Conservation (phyloP, 176 grass and related monocot genomes). For the Ensete glaucum region DNA sequence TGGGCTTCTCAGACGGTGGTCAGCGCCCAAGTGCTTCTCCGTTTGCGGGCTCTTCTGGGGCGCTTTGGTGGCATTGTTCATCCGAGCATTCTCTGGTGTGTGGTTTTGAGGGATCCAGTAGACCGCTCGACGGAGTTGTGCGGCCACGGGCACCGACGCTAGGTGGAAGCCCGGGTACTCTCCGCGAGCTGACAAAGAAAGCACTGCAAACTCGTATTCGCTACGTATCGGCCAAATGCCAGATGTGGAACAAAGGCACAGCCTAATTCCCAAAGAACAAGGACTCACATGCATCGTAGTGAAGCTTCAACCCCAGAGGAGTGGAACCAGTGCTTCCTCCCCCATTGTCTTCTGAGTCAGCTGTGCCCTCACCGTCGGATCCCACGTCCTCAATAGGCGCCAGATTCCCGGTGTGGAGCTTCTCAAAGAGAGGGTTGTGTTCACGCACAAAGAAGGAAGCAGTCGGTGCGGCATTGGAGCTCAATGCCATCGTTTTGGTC, state of each 20-base stretch:
- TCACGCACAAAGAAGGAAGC: conserved; percentile 11
- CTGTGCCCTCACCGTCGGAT: conserved; percentile 8
- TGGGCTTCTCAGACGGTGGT: not conserved
- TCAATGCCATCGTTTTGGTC: not conserved
- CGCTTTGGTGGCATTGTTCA: not conserved
- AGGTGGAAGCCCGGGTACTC: not conserved
- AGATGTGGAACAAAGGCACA: too few relatives aligned
- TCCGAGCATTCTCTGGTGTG: not conserved
- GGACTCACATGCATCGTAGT: not conserved
- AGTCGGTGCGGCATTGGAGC: not conserved
- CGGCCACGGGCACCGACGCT: not conserved
- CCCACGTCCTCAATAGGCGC: conserved; percentile 17
- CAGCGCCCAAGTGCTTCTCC: not conserved
- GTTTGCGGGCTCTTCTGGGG: conserved; percentile 6
- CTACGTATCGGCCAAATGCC: not conserved
- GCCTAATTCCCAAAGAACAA: too few relatives aligned
- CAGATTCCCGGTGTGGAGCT: not conserved
- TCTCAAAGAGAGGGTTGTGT: conserved; percentile 19
- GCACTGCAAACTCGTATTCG: not conserved
- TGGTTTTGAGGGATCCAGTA: conserved; percentile 20
- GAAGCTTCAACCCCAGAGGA: not conserved
- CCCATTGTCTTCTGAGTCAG: not conserved
- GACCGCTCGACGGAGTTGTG: not conserved
- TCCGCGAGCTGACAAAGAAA: conserved; percentile 1
- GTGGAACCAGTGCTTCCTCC: not conserved